Percentiles rank a stretch among this genome's conserved stretches.
Evolutionary conservation across 2,329 filamentous ascomycete species (phyloP).

Genomic region (Mariannaea sp.): DNA sequence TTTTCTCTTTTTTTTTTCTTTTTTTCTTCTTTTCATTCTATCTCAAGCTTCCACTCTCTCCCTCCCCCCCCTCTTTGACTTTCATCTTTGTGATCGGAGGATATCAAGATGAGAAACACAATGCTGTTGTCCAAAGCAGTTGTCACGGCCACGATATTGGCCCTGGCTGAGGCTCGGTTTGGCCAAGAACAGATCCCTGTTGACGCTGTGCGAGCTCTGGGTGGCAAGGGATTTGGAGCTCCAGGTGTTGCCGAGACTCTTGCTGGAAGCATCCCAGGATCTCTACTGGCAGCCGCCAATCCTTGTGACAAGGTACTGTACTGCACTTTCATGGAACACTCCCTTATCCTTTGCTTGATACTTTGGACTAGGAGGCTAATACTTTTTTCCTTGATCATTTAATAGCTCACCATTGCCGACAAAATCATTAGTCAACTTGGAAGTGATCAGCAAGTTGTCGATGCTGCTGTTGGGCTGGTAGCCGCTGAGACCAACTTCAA

Average conservation of each 20-base stretch:
- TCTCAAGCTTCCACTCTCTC: too few relatives aligned
- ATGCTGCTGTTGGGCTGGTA: constrained; percentile 66
- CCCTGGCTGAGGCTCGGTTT: constrained; percentile 60
- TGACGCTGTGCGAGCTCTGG: constrained; percentile 56
- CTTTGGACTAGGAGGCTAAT: too few relatives aligned
- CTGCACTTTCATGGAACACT: too few relatives aligned
- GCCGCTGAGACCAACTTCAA: constrained; percentile 76
- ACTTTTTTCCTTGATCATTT: too few relatives aligned
- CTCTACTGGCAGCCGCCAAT: constrained; percentile 67
- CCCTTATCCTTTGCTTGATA: too few relatives aligned
- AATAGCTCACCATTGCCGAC: constrained; percentile 66
- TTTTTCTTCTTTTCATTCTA: constrained; percentile 1
- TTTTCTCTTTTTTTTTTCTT: constrained; percentile 9
- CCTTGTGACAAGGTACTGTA: constrained; percentile 68
- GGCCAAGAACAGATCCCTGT: constrained; percentile 67
- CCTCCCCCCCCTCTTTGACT: too few relatives aligned
- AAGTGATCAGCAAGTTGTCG: constrained; percentile 61
- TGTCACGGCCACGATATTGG: constrained; percentile 37
- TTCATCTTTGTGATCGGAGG: too few relatives aligned
- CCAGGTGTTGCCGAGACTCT: constrained; percentile 67
- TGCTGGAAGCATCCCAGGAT: constrained; percentile 63
- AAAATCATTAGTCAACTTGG: constrained; percentile 66
- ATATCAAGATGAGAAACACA: constrained; percentile 7
- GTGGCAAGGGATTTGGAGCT: constrained; percentile 52
- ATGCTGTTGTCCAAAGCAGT: constrained; percentile 27